These are phyloP conservation scores for Globomyces sp. DNA, from an alignment of 371 early-diverging fungal genomes.

Conservation along the genomic window DNA sequence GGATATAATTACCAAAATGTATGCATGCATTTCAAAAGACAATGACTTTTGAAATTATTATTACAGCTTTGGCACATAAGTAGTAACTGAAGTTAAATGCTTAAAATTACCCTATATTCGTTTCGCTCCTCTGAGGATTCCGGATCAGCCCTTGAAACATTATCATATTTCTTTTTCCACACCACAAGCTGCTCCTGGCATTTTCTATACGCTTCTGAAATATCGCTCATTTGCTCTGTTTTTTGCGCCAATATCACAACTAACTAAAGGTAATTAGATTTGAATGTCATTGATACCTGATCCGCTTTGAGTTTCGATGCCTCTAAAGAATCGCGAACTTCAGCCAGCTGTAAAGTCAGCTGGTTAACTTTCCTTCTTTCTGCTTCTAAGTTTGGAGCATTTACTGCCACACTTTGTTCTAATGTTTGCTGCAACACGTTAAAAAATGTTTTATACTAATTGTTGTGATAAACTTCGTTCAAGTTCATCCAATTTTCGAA, in stretches of 20 bases:
- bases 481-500: slow-evolving; percentile 72
- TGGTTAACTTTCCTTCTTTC: slow-evolving; percentile 48
- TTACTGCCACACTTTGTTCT: slow-evolving; percentile 39
- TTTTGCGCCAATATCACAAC: slow-evolving; percentile 14
- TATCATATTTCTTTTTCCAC: neutral
- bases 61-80: slow-evolving; percentile 89
- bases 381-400: slow-evolving; percentile 50
- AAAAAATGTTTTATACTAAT: slow-evolving; percentile 43
- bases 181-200: slow-evolving; percentile 8
- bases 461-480: slow-evolving; percentile 67
- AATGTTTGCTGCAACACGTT: neutral
- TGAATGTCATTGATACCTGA: slow-evolving; percentile 28
- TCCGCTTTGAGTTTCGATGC: slow-evolving; percentile 45
- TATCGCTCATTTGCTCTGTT: slow-evolving; percentile 22
- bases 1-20: slow-evolving; percentile 65
- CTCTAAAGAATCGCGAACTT: slow-evolving; percentile 42
- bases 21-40: slow-evolving; percentile 90
- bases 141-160: slow-evolving; percentile 19
- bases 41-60: slow-evolving; percentile 79
- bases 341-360: slow-evolving; percentile 45
- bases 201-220: neutral
- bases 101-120: slow-evolving; percentile 40
- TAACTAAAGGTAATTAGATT: neutral
- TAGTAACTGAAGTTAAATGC: slow-evolving; percentile 1
- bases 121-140: slow-evolving; percentile 13